Evolutionary conservation across 2,329 filamentous ascomycete genomes (phyloP).

Genomic region (Colletotrichum siamense): DNA sequence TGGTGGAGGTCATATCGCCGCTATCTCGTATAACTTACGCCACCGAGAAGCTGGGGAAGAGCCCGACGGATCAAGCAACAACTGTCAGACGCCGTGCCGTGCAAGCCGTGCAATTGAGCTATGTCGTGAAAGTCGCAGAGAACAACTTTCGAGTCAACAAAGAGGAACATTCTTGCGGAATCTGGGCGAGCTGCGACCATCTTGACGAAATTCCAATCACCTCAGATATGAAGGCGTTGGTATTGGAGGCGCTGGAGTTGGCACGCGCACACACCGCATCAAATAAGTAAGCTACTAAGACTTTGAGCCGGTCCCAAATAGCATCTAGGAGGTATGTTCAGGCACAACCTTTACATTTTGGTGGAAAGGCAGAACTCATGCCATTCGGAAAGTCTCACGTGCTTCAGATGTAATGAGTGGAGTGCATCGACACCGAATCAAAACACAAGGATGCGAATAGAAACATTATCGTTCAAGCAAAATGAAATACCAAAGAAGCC

Average conservation of each 20-base stretch:
- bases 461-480: background rate
- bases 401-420: background rate
- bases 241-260: background rate
- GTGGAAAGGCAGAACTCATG: background rate
- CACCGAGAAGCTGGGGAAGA: background rate
- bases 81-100: background rate
- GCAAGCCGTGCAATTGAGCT: background rate
- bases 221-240: background rate
- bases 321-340: background rate
- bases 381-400: background rate
- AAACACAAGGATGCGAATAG: background rate
- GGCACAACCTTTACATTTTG: background rate
- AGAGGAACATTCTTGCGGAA: background rate
- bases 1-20: background rate
- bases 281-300: background rate
- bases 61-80: background rate
- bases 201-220: background rate
- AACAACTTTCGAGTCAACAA: background rate
- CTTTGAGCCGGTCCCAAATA: background rate
- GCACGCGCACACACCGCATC: background rate
- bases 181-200: background rate
- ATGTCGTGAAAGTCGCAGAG: background rate
- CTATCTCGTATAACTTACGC: background rate
- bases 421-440: background rate
- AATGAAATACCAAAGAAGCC: background rate